phyloP scores from a whole-genome alignment of 2,329 filamentous ascomycete genomes.

The Botrytis pseudocinerea region DNA sequence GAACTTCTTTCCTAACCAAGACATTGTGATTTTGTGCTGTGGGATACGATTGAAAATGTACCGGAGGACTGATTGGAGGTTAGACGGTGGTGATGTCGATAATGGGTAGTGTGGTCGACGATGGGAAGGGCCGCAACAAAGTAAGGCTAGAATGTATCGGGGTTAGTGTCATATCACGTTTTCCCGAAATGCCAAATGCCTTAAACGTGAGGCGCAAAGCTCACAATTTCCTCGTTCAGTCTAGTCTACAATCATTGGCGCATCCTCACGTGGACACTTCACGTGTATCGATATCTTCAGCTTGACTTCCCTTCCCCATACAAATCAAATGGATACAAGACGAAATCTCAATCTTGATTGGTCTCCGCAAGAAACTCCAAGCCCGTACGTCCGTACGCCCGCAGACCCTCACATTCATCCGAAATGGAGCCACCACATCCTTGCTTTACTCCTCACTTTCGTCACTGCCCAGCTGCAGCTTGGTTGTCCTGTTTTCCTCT shows the following conservation, averaged over 20 bases:
- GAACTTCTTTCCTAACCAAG: slow-evolving; percentile 83
- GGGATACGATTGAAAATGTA: slow-evolving; percentile 40
- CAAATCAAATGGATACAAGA: not conserved
- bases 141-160: not conserved
- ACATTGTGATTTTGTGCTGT: slow-evolving; percentile 59
- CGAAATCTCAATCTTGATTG: not conserved
- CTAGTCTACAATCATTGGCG: not conserved
- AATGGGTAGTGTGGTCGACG: slow-evolving; percentile 8
- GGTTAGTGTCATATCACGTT: not conserved
- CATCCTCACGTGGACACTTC: too few species aligned
- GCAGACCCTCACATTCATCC: not conserved
- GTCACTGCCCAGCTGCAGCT: slow-evolving; percentile 5
- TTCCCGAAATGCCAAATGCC: rapidly evolving
- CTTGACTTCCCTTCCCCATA: slow-evolving; percentile 14
- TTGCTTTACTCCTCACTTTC: slow-evolving; percentile 11
- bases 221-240: not conserved
- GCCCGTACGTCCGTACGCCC: not conserved
- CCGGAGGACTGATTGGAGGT: slow-evolving; percentile 37
- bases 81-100: slow-evolving; percentile 17
- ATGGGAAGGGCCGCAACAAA: slow-evolving; percentile 1
- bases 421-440: slow-evolving; percentile 16
- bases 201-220: not conserved
- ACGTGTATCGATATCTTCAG: not conserved
- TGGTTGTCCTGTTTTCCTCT: not conserved
- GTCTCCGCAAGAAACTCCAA: slow-evolving; percentile 10